Base-by-base conservation (phyloP, 257 asterid species). In the Ligustrum vulgare region DNA sequence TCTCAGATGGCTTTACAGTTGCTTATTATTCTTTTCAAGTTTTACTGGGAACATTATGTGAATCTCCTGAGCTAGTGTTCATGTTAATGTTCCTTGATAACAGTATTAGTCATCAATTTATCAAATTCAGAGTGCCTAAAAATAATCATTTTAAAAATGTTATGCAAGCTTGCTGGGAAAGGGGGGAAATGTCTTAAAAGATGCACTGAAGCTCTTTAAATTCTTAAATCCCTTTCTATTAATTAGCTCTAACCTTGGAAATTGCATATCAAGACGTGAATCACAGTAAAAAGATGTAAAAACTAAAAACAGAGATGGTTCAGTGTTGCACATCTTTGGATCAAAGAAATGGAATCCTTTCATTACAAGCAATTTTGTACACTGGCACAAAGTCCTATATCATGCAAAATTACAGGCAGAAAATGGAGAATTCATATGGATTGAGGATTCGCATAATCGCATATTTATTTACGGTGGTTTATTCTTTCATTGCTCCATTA, bases 141-240 rank as follows among this genome's bases (percentile, higher is more conserved):
- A 58, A 31, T 22, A 47, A 79, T 74, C 65, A 82, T 43, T 4
- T 56, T 69, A 70, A 67, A 73, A 70, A 45, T 71, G 66, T 54
- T 20, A 71, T 20, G 34, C 15, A 74, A 72, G 28, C 72, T 72
- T 66, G 54, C 13, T n/a, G 6, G 51, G 37, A 43, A 5, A 63
- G 39, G 76, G 18, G 16, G 18, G 32, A 8, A 33, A 5, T 37
- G 43, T 37, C 43, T 37, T 8, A 8, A 37, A n/a, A 13, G 13
- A 13, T 43, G 51, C 51, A 43, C 9, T 15, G 34, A 32, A 72
- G 15, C 37, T 72, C 47, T 34, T 33, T 66, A 79, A 49, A 78
- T 96, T 86, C 82, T 90, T 97, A 89, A 75, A 94, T 31, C 98
- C 98, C 78, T 94, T 94, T 67, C 97, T 97, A 82, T 94, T 85